Percentiles rank a stretch among this genome's conserved stretches.
These are phyloP conservation scores for Vitis labrusca DNA, from an alignment of 164 flowering plant genomes.

Conservation along the genomic window DNA sequence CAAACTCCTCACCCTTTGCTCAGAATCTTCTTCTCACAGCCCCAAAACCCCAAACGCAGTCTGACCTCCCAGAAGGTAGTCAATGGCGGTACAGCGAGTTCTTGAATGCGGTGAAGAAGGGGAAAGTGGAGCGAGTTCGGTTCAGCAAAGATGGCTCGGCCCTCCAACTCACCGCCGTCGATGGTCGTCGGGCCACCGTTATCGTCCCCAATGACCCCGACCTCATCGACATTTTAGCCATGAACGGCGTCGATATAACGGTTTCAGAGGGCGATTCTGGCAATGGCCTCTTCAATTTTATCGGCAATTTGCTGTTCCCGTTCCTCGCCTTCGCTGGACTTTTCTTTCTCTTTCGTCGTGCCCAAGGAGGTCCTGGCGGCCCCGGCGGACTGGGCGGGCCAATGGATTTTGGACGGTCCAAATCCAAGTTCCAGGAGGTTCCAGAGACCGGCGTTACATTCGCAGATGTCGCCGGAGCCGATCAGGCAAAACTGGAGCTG, in stretches of 20 bases:
- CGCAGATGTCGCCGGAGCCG: conserved; percentile 93
- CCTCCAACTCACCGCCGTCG: conserved; percentile 89
- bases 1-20: conserved; percentile 50
- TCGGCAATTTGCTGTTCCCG: conserved; percentile 83
- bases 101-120: conserved; percentile 89
- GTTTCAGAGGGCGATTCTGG: conserved; percentile 94
- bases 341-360: conserved; percentile 78
- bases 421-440: conserved; percentile 93
- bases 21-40: conserved; percentile 65
- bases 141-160: conserved; percentile 86
- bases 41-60: conserved; percentile 59
- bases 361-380: conserved; percentile 94
- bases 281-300: conserved; percentile 66
- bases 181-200: conserved; percentile 83
- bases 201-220: conserved; percentile 91
- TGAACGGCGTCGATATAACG: conserved; percentile 98
- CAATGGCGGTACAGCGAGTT: conserved; percentile 98
- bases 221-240: conserved; percentile 88
- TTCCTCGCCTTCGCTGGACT: conserved; percentile 81
- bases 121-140: conserved; percentile 91
- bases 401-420: conserved; percentile 90
- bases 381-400: conserved; percentile 98
- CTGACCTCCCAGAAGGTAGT: conserved; percentile 87
- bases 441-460: conserved; percentile 92
- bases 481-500: conserved; percentile 88